Conservation (phyloP, 371 early-diverging fungal species). For the Parasitella parasitica region DNA sequence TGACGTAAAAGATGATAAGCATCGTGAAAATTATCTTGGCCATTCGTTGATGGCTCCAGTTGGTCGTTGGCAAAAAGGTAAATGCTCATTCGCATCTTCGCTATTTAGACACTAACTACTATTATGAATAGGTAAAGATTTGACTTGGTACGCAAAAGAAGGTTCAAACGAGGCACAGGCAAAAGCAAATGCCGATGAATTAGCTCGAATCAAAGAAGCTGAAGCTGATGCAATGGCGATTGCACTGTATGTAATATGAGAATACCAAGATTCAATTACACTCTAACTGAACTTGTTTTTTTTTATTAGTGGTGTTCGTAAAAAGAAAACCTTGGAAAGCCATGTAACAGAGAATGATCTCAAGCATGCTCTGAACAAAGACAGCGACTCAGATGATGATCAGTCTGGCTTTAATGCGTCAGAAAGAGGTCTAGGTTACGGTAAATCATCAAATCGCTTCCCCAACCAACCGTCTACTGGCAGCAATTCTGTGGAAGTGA, state of each 20-base stretch:
- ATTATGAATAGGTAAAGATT: slow-evolving; percentile 58
- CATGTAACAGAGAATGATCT: slow-evolving; percentile 63
- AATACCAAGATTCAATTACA: neutral
- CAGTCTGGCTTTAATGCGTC: slow-evolving; percentile 19
- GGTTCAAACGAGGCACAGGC: slow-evolving; percentile 28
- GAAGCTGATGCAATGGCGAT: slow-evolving; percentile 83
- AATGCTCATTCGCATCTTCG: neutral
- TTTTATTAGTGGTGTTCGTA: slow-evolving; percentile 48
- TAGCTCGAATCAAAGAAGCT: slow-evolving; percentile 67
- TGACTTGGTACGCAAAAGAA: slow-evolving; percentile 76
- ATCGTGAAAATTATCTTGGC: slow-evolving; percentile 86
- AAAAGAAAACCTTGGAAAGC: slow-evolving; percentile 51
- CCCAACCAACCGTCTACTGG: neutral
- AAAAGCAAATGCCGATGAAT: slow-evolving; percentile 40
- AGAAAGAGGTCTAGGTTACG: slow-evolving; percentile 68
- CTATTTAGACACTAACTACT: neutral
- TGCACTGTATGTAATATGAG: slow-evolving; percentile 57
- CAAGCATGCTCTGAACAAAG: slow-evolving; percentile 49
- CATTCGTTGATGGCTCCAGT: slow-evolving; percentile 83
- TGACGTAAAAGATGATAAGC: slow-evolving; percentile 80
- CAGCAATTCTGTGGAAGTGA: slow-evolving; percentile 24
- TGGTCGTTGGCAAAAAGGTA: slow-evolving; percentile 68
- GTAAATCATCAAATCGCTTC: slow-evolving; percentile 30
- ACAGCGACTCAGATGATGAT: slow-evolving; percentile 43
- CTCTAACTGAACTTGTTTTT: neutral